These are phyloP conservation scores for Vitis hybrid DNA, from an alignment of 177 flowering plant genomes.

Conservation along the genomic window DNA sequence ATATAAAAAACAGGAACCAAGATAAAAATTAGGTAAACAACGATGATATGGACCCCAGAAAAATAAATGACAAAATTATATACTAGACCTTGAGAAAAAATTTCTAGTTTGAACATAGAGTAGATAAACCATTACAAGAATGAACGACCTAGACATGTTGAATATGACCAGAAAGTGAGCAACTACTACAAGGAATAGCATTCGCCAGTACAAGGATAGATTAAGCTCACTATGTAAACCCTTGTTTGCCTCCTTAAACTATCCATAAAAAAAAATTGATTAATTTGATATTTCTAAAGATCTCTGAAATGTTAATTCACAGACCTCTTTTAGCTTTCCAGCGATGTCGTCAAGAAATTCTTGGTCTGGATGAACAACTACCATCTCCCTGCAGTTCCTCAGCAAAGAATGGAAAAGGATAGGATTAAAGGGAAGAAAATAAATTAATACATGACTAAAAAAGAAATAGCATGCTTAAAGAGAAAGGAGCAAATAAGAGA, in stretches of 20 bases:
- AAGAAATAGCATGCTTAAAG: neutral
- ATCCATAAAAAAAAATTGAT: too few relatives aligned
- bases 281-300: neutral
- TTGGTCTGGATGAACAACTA: constrained; percentile 86
- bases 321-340: constrained; percentile 85
- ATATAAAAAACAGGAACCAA: neutral
- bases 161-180: too few relatives aligned
- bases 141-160: too few relatives aligned
- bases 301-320: constrained; percentile 7
- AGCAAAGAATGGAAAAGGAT: neutral
- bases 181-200: too few relatives aligned
- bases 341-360: constrained; percentile 90
- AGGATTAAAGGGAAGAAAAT: neutral
- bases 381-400: constrained; percentile 69
- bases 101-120: too few relatives aligned
- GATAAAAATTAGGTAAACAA: neutral
- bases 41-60: neutral
- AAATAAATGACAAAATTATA: neutral
- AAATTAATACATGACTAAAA: neutral
- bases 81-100: neutral
- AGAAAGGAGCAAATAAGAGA: neutral
- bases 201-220: too few relatives aligned
- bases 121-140: too few relatives aligned
- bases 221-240: too few relatives aligned
- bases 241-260: too few relatives aligned